Evolutionary conservation across 345 rosid species (phyloP).

Genomic region (Aquilaria sinensis): DNA sequence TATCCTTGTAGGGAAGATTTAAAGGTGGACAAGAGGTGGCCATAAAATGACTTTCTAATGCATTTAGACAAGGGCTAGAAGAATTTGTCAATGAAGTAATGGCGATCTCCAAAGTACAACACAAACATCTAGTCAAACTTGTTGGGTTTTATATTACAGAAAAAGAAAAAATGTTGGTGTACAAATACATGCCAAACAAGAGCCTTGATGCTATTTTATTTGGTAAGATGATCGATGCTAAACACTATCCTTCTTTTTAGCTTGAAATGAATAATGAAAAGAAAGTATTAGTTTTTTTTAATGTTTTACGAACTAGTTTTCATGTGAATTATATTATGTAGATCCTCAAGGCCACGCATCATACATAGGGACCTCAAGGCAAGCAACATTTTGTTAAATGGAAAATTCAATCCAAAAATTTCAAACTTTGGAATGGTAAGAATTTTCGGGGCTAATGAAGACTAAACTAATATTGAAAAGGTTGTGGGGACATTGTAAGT

Average conservation of each 20-base stretch:
- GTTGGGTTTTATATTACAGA: conserved; percentile 26
- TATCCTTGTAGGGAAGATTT: conserved; percentile 9
- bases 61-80: conserved; percentile 23
- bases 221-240: too few species aligned
- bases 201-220: too few species aligned
- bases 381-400: conserved; percentile 23
- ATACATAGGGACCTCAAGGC: too few species aligned
- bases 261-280: too few species aligned
- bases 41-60: conserved; percentile 25
- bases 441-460: conserved; percentile 18
- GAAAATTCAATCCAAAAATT: conserved; percentile 22
- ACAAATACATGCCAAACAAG: too few species aligned
- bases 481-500: conserved; percentile 29
- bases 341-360: too few species aligned
- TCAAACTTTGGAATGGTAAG: conserved; percentile 36
- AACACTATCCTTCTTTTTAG: too few species aligned
- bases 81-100: conserved; percentile 36
- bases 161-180: conserved; percentile 28
- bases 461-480: conserved; percentile 13
- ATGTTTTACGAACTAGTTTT: too few species aligned
- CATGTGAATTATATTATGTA: too few species aligned
- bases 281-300: too few species aligned
- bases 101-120: conserved; percentile 31
- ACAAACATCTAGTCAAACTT: conserved; percentile 30
- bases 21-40: conserved; percentile 29